Conservation (phyloP, 2,329 filamentous ascomycete genomes). For the Tympanopsis confertula region DNA sequence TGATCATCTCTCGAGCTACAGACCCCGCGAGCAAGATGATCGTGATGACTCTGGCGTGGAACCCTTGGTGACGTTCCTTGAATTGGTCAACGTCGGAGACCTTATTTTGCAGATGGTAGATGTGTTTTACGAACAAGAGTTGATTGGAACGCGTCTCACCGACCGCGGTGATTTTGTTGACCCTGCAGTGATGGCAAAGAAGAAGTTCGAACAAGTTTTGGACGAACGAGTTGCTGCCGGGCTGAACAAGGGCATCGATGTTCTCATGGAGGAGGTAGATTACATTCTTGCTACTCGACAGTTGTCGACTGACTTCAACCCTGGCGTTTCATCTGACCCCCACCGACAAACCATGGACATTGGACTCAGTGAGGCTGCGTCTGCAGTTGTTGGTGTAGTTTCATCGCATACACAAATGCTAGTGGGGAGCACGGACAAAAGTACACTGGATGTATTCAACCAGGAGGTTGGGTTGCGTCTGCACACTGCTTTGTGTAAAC, state of each 20-base stretch:
- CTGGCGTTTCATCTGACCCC: conserved; percentile 26
- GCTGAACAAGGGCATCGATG: conserved; percentile 93
- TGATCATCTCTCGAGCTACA: conserved; percentile 79
- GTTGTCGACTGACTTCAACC: conserved; percentile 80
- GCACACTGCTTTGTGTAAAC: conserved; percentile 88
- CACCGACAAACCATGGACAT: conserved; percentile 33
- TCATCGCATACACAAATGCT: conserved; percentile 86
- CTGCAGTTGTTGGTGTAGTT: conserved; percentile 72
- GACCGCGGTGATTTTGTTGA: conserved; percentile 93
- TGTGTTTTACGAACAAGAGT: conserved; percentile 94
- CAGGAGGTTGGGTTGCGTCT: conserved; percentile 89
- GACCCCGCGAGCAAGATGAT: conserved; percentile 69
- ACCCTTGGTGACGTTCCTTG: conserved; percentile 87
- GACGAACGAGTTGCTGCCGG: conserved; percentile 93
- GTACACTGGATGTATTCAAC: conserved; percentile 96
- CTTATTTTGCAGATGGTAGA: conserved; percentile 98
- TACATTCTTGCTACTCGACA: conserved; percentile 87
- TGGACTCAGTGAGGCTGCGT: conserved; percentile 69
- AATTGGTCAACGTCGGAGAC: conserved; percentile 95
- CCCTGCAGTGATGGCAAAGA: conserved; percentile 85
- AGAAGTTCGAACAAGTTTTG: conserved; percentile 96
- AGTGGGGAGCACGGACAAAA: conserved; percentile 89
- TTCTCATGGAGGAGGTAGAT: conserved; percentile 96
- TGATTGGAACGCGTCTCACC: conserved; percentile 68
- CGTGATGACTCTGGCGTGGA: conserved; percentile 61